Base-by-base conservation (phyloP, 805 yeast genomes). In the Candida ovalis region DNA sequence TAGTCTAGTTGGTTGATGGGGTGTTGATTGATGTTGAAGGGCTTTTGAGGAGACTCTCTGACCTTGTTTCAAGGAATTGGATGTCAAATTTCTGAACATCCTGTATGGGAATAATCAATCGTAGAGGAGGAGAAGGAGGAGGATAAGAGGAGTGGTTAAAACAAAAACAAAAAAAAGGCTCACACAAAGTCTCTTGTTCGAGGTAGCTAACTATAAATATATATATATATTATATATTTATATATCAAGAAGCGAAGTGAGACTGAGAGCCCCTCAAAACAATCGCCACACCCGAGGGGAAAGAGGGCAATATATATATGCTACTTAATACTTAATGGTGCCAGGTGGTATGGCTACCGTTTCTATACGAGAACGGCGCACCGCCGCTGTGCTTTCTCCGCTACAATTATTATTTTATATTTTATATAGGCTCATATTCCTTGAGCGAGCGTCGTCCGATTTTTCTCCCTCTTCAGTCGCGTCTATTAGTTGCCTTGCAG, bases 21-120 rank as follows among this genome's bases (percentile, higher is more conserved):
- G 51, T 27, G 63, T 33, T 5, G 62, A 54, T 42, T 58, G 59
- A 40, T 62, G 69, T 38, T 61, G 68, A 25, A 64, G 42, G 4
- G 68, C 68, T 51, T 64, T 65, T 13, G 65, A 46, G 10, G 68
- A 60, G 36, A 58, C 68, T 47, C 68, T 53, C 41, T 65, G 69
- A 18, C 67, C 60, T 47, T 65, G 69, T 37, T 62, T 64, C 35
- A 64, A 47, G 17, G 68, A 62, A 27, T 50, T 57, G 18, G 63
- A 37, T 8, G 68, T 63, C 36, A 64, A 38, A 21, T 61, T 46
- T 57, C 68, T 65, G n/a, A 65, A 53, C 69, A 65, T 65, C 24
- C 3, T 19, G 21, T 7, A n/a, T 30, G n/a, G 28, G 10, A 25
- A 25, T 25, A 7, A 25, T n/a, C n/a, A n/a, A n/a, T n/a, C n/a